These are phyloP conservation scores for Aspergillus sp. DNA, from an alignment of 2,329 filamentous ascomycete species.

Conservation along the genomic window DNA sequence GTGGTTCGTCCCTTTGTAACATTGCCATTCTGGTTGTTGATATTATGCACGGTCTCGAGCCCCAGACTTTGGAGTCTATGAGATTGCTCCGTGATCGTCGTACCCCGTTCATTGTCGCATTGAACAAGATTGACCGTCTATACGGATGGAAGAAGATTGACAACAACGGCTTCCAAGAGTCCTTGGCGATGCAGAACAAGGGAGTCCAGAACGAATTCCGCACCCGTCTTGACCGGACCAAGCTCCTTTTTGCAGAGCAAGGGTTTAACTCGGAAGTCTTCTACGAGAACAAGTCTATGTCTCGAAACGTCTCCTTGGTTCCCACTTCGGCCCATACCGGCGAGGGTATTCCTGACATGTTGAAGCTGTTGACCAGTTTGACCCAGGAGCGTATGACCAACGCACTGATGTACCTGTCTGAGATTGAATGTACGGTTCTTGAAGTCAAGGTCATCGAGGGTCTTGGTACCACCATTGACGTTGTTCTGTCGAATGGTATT, in stretches of 20 bases:
- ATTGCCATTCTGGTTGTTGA: conserved; percentile 98
- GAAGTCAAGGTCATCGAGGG: conserved; percentile 99
- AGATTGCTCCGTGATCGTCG: conserved; percentile 82
- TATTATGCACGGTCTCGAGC: conserved; percentile 99
- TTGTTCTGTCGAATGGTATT: conserved; percentile 92
- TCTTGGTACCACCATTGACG: conserved; percentile 97
- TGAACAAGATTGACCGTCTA: conserved; percentile 99
- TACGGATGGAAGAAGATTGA: conserved; percentile 98
- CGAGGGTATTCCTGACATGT: conserved; percentile 96
- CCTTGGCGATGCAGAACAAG: conserved; percentile 80
- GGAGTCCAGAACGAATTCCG: conserved; percentile 90
- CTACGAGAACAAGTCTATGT: conserved; percentile 97
- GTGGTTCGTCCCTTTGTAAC: conserved; percentile 97
- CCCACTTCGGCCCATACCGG: conserved; percentile 98
- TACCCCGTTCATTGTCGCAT: conserved; percentile 94
- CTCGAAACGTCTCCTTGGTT: conserved; percentile 86
- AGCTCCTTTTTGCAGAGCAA: conserved; percentile 89
- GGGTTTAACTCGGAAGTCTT: conserved; percentile 96
- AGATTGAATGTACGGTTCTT: conserved; percentile 94
- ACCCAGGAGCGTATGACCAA: conserved; percentile 97
- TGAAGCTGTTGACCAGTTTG: conserved; percentile 85
- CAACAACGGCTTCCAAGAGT: conserved; percentile 97
- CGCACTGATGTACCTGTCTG: conserved; percentile 94
- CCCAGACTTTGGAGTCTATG: conserved; percentile 96
- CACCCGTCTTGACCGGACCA: conserved; percentile 82